These are phyloP conservation scores for Canavalia ensiformis DNA, from an alignment of 306 rosid species.

Conservation along the genomic window DNA sequence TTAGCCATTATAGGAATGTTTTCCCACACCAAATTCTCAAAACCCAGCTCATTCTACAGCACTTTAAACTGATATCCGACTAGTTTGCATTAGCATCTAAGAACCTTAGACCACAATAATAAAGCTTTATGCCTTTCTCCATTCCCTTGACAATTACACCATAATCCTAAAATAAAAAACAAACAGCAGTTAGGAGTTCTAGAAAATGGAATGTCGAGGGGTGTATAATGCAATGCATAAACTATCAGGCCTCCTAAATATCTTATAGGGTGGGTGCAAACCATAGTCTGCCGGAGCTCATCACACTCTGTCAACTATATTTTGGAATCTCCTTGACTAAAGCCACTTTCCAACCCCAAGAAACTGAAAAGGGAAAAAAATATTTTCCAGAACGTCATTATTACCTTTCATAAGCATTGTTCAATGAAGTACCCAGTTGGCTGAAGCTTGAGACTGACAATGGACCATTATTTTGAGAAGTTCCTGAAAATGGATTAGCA, in stretches of 20 bases:
- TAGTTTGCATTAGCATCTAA: constrained; percentile 28
- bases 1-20: constrained; percentile 1
- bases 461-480: constrained; percentile 64
- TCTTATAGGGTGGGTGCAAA: constrained; percentile 21
- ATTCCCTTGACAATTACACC: constrained; percentile 24
- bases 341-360: constrained; percentile 9
- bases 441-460: constrained; percentile 85
- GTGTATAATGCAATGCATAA: constrained; percentile 27
- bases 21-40: constrained; percentile 32
- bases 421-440: constrained; percentile 75
- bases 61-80: constrained; percentile 38
- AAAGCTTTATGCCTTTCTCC: constrained; percentile 16
- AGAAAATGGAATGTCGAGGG: constrained; percentile 15
- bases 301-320: not conserved
- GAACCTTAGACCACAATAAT: constrained; percentile 16
- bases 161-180: not conserved
- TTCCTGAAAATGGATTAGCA: constrained; percentile 57
- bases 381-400: not conserved
- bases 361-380: constrained; percentile 25
- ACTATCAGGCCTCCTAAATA: constrained; percentile 19
- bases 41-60: constrained; percentile 31
- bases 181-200: constrained; percentile 12
- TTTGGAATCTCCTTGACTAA: not conserved
- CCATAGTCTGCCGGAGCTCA: constrained; percentile 17
- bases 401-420: constrained; percentile 65